A percentile compares a stretch with the other conserved stretches of the same genome.
phyloP scores from a whole-genome alignment of 768 basidiomycete genomes.

The Ramaria sp. region DNA sequence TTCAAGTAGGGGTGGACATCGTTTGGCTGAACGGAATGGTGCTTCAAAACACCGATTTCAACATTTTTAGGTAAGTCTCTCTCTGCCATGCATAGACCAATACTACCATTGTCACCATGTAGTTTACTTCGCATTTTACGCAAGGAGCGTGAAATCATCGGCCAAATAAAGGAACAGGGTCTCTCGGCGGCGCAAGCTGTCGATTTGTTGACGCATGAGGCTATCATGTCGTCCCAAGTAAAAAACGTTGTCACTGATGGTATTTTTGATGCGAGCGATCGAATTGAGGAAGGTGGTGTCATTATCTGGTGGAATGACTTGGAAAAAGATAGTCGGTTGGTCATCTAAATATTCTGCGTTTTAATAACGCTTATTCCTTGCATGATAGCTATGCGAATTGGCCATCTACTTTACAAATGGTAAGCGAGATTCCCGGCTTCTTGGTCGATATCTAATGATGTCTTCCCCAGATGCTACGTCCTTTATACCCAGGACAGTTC shows the following conservation, averaged over 20 bases:
- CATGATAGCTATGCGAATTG: conserved; percentile 37
- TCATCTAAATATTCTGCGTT: conserved; percentile 11
- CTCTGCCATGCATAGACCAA: background rate
- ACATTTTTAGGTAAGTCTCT: conserved; percentile 46
- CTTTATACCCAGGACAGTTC: conserved; percentile 70
- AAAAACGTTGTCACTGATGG: conserved; percentile 47
- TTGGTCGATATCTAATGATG: background rate
- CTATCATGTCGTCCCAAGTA: conserved; percentile 40
- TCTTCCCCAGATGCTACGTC: conserved; percentile 47
- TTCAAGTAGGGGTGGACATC: conserved; percentile 39
- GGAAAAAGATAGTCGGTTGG: conserved; percentile 65
- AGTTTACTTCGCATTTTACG: conserved; percentile 62
- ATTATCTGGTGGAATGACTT: conserved; percentile 89
- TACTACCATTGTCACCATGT: background rate
- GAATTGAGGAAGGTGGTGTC: conserved; percentile 61
- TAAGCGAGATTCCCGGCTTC: conserved; percentile 19
- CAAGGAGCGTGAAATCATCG: conserved; percentile 56
- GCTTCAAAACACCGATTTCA: conserved; percentile 51
- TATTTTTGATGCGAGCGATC: conserved; percentile 86
- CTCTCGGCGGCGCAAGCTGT: conserved; percentile 55
- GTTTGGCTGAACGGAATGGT: conserved; percentile 76
- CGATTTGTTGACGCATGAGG: conserved; percentile 58
- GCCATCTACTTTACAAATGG: conserved; percentile 38
- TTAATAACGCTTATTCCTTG: conserved; percentile 1
- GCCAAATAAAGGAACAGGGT: conserved; percentile 48